Conservation (phyloP, 1,139 yeast genomes). For the Zhuliangozyma parablackwelliae region DNA sequence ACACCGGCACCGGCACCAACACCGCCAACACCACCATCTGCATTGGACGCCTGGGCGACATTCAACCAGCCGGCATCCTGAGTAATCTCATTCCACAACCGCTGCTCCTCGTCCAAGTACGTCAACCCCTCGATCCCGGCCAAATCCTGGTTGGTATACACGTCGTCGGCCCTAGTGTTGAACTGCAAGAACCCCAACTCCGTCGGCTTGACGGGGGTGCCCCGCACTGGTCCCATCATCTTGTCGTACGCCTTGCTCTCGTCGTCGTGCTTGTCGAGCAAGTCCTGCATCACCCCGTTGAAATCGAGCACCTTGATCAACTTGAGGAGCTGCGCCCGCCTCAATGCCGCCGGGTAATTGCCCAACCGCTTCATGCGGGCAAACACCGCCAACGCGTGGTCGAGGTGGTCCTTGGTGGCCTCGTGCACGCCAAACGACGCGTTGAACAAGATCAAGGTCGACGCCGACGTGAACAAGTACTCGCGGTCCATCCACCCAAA, state of each 20-base stretch:
- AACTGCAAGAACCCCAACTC: slow-evolving; percentile 22
- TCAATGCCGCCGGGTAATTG: slow-evolving; percentile 70
- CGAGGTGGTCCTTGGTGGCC: slow-evolving; percentile 67
- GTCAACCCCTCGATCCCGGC: slow-evolving; percentile 45
- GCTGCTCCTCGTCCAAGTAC: slow-evolving; percentile 49
- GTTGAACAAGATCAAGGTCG: slow-evolving; percentile 69
- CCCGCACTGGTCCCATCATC: not conserved
- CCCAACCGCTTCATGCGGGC: slow-evolving; percentile 74
- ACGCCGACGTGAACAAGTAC: slow-evolving; percentile 75
- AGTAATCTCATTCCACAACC: slow-evolving; percentile 72
- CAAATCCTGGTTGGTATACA: slow-evolving; percentile 31
- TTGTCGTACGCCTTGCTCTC: slow-evolving; percentile 15
- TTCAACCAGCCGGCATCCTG: slow-evolving; percentile 69
- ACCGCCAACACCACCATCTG: not conserved
- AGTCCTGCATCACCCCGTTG: slow-evolving; percentile 57
- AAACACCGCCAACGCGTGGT: slow-evolving; percentile 66
- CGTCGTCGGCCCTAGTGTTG: slow-evolving; percentile 14
- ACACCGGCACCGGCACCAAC: too few species aligned
- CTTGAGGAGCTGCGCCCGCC: slow-evolving; percentile 68
- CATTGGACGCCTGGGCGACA: slow-evolving; percentile 4
- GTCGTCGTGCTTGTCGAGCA: slow-evolving; percentile 57
- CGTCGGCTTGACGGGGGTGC: slow-evolving; percentile 6
- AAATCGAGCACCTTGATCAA: slow-evolving; percentile 64
- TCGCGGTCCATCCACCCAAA: slow-evolving; percentile 92
- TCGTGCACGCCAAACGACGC: slow-evolving; percentile 83